These are phyloP conservation scores for Phytopythium litorale DNA, from an alignment of 352 stramenopile species.

Conservation along the genomic window DNA sequence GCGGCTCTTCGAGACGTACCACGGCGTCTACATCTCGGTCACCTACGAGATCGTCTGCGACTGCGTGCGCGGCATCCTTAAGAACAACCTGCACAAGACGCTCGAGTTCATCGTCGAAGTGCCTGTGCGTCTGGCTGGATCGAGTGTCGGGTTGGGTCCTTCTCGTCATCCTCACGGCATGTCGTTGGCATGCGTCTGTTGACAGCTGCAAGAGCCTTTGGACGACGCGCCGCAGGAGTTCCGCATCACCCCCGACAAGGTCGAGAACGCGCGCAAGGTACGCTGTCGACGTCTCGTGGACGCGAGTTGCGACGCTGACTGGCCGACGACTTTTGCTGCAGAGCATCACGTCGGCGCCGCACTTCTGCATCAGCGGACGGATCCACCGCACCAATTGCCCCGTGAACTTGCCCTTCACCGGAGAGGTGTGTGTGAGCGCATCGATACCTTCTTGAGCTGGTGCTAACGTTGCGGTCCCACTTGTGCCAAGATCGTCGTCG, in stretches of 20 bases:
- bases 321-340: constrained; percentile 9
- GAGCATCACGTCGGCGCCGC: constrained; percentile 47
- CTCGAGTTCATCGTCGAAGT: constrained; percentile 93
- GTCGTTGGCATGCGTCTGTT: neutral
- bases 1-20: constrained; percentile 89
- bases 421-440: constrained; percentile 44
- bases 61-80: constrained; percentile 85
- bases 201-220: constrained; percentile 51
- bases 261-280: constrained; percentile 76
- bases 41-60: constrained; percentile 88
- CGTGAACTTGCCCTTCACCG: constrained; percentile 88
- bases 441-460: neutral
- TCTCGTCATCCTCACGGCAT: too few relatives aligned
- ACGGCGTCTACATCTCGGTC: constrained; percentile 90
- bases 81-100: constrained; percentile 78
- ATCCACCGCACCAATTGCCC: constrained; percentile 89
- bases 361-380: constrained; percentile 79
- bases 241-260: constrained; percentile 72
- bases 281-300: neutral
- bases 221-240: constrained; percentile 71
- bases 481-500: constrained; percentile 60
- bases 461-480: neutral
- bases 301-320: neutral
- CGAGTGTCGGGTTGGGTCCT: neutral
- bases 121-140: constrained; percentile 25